Conservation (phyloP, 225 moss, liverwort and hornwort genomes). For the Sphagnum contortum region DNA sequence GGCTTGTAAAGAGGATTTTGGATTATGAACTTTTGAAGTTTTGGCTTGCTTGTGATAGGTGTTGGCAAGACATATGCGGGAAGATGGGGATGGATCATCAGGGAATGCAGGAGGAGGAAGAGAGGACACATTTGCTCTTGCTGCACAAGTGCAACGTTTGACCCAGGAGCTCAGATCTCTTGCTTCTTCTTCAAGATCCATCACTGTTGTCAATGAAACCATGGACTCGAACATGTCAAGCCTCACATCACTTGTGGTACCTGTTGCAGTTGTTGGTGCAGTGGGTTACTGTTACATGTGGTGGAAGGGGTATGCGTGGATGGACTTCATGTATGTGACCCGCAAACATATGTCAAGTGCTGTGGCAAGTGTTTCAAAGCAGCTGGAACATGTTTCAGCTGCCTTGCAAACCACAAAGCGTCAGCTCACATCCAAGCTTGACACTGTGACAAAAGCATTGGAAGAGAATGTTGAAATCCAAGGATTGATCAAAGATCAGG, state of each 20-base stretch:
- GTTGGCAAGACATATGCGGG: conserved; percentile 58
- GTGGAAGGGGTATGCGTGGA: conserved; percentile 62
- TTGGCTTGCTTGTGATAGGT: conserved; percentile 22
- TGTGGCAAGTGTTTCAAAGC: conserved; percentile 59
- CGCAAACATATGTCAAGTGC: conserved; percentile 33
- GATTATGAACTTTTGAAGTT: too few relatives aligned
- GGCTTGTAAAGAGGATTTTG: too few relatives aligned
- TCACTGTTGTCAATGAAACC: conserved; percentile 54
- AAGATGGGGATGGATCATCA: conserved; percentile 22
- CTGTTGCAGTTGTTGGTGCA: conserved; percentile 48
- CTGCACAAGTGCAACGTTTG: conserved; percentile 40
- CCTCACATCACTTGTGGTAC: conserved; percentile 36
- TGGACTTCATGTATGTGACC: conserved; percentile 71
- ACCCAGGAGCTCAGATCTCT: conserved; percentile 45
- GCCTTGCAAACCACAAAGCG: conserved; percentile 61
- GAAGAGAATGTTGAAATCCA: conserved; percentile 49
- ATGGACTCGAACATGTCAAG: conserved; percentile 21
- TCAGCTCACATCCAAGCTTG: conserved; percentile 57
- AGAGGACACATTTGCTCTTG: conserved; percentile 26
- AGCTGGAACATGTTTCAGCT: conserved; percentile 54
- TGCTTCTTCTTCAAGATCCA: conserved; percentile 39
- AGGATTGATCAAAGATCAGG: conserved; percentile 53
- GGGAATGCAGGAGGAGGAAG: conserved; percentile 11
- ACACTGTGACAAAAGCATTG: conserved; percentile 35
- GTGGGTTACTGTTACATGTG: conserved; percentile 56